Evolutionary conservation across 768 basidiomycete genomes (phyloP), one percentile per base, ranked within the genome.

Genomic region (Trametes coccinea): DNA sequence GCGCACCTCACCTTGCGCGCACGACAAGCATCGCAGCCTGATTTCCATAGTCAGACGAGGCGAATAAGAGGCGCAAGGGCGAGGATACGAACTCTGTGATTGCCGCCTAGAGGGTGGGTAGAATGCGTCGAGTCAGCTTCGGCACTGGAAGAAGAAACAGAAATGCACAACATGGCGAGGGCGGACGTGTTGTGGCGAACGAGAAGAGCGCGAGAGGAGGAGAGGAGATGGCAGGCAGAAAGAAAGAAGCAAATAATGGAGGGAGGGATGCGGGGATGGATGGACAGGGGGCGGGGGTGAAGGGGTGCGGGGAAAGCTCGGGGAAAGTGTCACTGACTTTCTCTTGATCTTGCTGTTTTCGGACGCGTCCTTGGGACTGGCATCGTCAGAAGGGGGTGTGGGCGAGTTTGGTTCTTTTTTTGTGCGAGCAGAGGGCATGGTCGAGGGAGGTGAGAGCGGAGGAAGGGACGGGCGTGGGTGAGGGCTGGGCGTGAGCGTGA

Each of bases 1-100:
- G 88, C 87, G 69, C 92, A 94, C 53, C 90, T 83, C 47, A 94
- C 92, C 74, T 94, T 93, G 72, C 92, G 87, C 9, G 90, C 88
- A 66, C 90, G 80, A 75, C 92, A 93, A 48, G 90, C 90, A 77
- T 92, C 91, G 74, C 90, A 93, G 71, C 91, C 91, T 92, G 69
- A 34, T 40, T 60, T 57, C 64, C 62, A 10, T 40, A 49, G 69
- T 69, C 63, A 74, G 67, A 64, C 22, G 56, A 64, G 65, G 55
- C 62, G 58, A 63, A 67, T 61, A 67, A 66, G 53, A 33, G 63
- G 43, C 58, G 56, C 37, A 61, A 62, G 62, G 56, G 41, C 44
- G 43, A 63, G 56, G 54, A 60, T 53, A 80, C 87, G 61, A 68
- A 90, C 90, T 92, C 75, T 92, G 91, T 56, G 89, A 90, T 79